phyloP scores from a whole-genome alignment of 139 green algal genomes.

The Volvox africanus region DNA sequence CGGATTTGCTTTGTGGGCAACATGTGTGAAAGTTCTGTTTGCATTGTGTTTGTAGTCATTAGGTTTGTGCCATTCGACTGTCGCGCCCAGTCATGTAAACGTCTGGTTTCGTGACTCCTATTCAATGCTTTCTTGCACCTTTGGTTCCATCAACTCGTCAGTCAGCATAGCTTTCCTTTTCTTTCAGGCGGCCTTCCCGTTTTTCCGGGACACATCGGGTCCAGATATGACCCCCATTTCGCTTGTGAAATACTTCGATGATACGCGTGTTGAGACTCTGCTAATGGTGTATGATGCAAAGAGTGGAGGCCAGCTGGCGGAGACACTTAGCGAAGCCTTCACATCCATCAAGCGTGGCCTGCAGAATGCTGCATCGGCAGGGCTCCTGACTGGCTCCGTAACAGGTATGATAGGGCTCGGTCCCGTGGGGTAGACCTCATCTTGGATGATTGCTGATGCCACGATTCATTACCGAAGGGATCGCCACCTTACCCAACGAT shows the following conservation, averaged over 20 bases:
- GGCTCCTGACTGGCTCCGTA: not conserved
- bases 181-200: conserved; percentile 62
- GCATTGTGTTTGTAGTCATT: too few relatives aligned
- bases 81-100: too few relatives aligned
- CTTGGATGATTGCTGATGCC: too few relatives aligned
- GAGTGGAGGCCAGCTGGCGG: conserved; percentile 36
- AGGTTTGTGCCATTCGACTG: too few relatives aligned
- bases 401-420: not conserved
- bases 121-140: too few relatives aligned
- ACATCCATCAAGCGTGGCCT: conserved; percentile 17
- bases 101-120: too few relatives aligned
- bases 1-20: too few relatives aligned
- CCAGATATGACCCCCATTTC: not conserved
- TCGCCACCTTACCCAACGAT: too few relatives aligned
- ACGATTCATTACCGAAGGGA: too few relatives aligned
- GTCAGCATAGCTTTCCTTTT: not conserved
- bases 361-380: not conserved
- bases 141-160: too few relatives aligned
- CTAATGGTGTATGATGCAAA: conserved; percentile 58
- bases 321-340: conserved; percentile 30
- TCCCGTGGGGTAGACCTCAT: too few relatives aligned
- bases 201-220: conserved; percentile 59
- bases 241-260: conserved; percentile 72
- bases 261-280: conserved; percentile 57
- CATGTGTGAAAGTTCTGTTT: too few relatives aligned